Conservation (phyloP, 2,329 filamentous ascomycete species). For the Trichoderma koningiopsis region DNA sequence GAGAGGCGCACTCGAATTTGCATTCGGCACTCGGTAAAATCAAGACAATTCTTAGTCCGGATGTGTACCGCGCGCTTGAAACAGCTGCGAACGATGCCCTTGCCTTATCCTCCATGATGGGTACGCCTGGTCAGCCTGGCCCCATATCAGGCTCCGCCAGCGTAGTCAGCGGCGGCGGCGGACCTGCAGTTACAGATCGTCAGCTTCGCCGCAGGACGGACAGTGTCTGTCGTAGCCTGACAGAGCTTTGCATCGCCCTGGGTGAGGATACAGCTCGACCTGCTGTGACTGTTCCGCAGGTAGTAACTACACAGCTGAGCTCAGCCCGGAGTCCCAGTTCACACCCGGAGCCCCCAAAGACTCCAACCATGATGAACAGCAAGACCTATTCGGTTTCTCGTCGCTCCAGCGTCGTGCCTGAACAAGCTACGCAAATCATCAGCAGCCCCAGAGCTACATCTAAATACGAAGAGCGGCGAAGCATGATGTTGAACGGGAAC, state of each 20-base stretch:
- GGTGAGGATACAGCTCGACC: constrained; percentile 57
- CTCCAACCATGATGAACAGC: constrained; percentile 43
- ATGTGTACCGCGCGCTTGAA: constrained; percentile 80
- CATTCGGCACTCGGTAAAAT: constrained; percentile 80
- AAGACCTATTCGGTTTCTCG: constrained; percentile 46
- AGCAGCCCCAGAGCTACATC: constrained; percentile 53
- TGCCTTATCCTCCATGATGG: constrained; percentile 75
- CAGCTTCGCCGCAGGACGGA: constrained; percentile 89
- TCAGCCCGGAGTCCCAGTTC: constrained; percentile 1
- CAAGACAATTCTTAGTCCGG: constrained; percentile 66
- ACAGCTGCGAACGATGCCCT: constrained; percentile 80
- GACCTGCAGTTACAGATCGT: constrained; percentile 68
- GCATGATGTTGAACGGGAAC: constrained; percentile 49
- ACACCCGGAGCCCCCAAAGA: constrained; percentile 6
- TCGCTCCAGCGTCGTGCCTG: constrained; percentile 42
- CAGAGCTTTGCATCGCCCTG: constrained; percentile 86
- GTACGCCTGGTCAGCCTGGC: constrained; percentile 67
- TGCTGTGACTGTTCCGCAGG: constrained; percentile 16
- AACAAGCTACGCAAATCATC: constrained; percentile 43
- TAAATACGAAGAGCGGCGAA: constrained; percentile 57
- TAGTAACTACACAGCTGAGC: constrained; percentile 7
- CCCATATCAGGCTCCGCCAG: constrained; percentile 69
- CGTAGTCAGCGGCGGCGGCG: constrained; percentile 50
- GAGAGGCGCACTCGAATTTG: constrained; percentile 73
- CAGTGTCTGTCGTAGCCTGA: constrained; percentile 87